A percentile compares a stretch with the other conserved stretches of the same genome.
Conservation (phyloP, 768 basidiomycete species). For the Boletus barrowsii region DNA sequence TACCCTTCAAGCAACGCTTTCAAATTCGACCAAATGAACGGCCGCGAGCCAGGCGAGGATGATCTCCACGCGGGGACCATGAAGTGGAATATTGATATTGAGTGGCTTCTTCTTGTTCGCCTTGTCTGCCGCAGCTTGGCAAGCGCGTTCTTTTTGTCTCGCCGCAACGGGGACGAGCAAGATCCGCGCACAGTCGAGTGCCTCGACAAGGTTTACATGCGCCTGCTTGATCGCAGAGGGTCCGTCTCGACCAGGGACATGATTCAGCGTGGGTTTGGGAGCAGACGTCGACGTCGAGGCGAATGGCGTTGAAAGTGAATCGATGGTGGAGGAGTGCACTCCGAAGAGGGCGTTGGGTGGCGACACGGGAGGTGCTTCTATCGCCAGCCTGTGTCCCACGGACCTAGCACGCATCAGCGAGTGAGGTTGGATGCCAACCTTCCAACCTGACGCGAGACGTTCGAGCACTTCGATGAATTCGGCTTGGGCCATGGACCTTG, state of each 20-base stretch:
- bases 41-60: constrained; percentile 83
- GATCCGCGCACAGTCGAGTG: constrained; percentile 68
- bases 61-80: constrained; percentile 83
- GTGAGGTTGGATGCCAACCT: constrained; percentile 58
- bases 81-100: constrained; percentile 77
- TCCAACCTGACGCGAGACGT: constrained; percentile 77
- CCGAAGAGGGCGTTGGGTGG: constrained; percentile 24
- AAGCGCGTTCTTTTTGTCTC: constrained; percentile 58
- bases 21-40: constrained; percentile 74
- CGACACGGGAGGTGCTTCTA: constrained; percentile 32
- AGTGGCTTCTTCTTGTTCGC: constrained; percentile 53
- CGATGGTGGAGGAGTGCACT: constrained; percentile 16
- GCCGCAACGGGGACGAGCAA: constrained; percentile 68
- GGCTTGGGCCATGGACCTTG: constrained; percentile 85
- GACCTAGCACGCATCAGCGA: constrained; percentile 34
- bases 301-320: constrained; percentile 10
- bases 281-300: constrained; percentile 24
- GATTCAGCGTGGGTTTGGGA: constrained; percentile 10
- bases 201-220: constrained; percentile 45
- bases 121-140: constrained; percentile 51
- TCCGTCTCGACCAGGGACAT: constrained; percentile 23
- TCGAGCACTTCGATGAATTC: constrained; percentile 86
- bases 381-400: constrained; percentile 43
- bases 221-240: constrained; percentile 13
- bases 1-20: constrained; percentile 31